Evolutionary conservation across 805 yeast genomes (phyloP).

Genomic region (Saturnispora sekii): DNA sequence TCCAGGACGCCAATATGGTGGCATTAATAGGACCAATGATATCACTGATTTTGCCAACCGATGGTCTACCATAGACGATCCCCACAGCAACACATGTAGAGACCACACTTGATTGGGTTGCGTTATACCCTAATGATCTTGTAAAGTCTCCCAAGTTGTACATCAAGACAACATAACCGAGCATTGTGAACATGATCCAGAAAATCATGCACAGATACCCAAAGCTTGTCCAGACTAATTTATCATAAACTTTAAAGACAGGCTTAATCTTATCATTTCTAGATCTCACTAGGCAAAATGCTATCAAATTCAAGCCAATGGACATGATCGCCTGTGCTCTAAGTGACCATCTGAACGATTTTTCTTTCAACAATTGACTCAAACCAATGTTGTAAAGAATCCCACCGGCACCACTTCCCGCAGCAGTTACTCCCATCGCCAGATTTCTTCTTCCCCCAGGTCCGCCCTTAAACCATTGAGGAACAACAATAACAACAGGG

Average conservation of each 20-base stretch:
- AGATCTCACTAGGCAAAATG: slow-evolving; percentile 28
- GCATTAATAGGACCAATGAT: slow-evolving; percentile 41
- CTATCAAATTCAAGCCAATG: slow-evolving; percentile 26
- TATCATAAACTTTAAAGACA: slow-evolving; percentile 33
- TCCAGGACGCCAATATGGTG: slow-evolving; percentile 28
- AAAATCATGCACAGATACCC: slow-evolving; percentile 27
- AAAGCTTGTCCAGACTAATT: slow-evolving; percentile 27
- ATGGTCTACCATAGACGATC: slow-evolving; percentile 45
- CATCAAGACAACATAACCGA: slow-evolving; percentile 52
- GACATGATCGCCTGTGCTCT: slow-evolving; percentile 38
- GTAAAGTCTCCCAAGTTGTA: slow-evolving; percentile 54
- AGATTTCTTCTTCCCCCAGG: slow-evolving; percentile 42
- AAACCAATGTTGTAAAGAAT: slow-evolving; percentile 39
- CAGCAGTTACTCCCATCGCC: slow-evolving; percentile 38
- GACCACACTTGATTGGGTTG: slow-evolving; percentile 46
- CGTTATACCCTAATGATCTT: slow-evolving; percentile 46
- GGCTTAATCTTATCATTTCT: slow-evolving; percentile 30
- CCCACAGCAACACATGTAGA: slow-evolving; percentile 55
- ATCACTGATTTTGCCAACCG: slow-evolving; percentile 43
- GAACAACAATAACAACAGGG: slow-evolving; percentile 51
- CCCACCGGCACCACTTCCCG: slow-evolving; percentile 49
- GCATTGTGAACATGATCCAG: slow-evolving; percentile 39
- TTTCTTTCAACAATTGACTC: slow-evolving; percentile 32
- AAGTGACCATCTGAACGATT: slow-evolving; percentile 39
- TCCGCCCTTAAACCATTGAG: slow-evolving; percentile 51